Conservation (phyloP, 1,284 basidiomycete species). For the Grifola frondosa region DNA sequence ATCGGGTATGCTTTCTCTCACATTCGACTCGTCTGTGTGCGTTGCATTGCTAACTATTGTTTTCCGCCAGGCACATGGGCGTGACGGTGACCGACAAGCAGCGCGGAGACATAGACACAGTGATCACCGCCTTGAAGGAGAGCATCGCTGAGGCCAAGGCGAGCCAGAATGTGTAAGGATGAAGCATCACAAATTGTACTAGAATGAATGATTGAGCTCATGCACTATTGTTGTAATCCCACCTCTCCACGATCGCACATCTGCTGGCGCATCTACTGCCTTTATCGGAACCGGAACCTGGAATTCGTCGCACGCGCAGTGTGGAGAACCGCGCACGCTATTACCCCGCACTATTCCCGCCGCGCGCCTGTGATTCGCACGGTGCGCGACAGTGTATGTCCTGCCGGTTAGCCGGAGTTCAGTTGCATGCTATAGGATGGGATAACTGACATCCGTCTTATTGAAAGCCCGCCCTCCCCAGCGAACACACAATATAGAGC, state of each 20-base stretch:
- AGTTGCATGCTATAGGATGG: too few species aligned
- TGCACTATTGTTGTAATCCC: constrained; percentile 8
- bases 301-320: constrained; percentile 5
- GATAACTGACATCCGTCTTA: too few species aligned
- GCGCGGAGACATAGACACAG: constrained; percentile 76
- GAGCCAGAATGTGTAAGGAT: constrained; percentile 33
- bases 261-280: not conserved
- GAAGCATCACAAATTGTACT: constrained; percentile 17
- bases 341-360: constrained; percentile 23
- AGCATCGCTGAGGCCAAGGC: constrained; percentile 51
- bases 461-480: too few species aligned
- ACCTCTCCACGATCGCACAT: not conserved
- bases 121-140: constrained; percentile 70
- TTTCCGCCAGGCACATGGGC: constrained; percentile 79
- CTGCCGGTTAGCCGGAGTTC: too few species aligned
- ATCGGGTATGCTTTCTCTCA: constrained; percentile 52
- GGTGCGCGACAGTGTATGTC: not conserved
- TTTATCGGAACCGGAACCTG: not conserved
- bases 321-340: constrained; percentile 1
- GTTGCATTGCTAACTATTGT: not conserved
- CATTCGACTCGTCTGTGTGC: not conserved
- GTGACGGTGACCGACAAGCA: constrained; percentile 69
- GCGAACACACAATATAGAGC: too few species aligned
- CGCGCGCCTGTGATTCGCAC: constrained; percentile 18
- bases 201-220: constrained; percentile 17